Evolutionary conservation across 2,329 filamentous ascomycete genomes (phyloP).

Genomic region (Diaporthe sp.): DNA sequence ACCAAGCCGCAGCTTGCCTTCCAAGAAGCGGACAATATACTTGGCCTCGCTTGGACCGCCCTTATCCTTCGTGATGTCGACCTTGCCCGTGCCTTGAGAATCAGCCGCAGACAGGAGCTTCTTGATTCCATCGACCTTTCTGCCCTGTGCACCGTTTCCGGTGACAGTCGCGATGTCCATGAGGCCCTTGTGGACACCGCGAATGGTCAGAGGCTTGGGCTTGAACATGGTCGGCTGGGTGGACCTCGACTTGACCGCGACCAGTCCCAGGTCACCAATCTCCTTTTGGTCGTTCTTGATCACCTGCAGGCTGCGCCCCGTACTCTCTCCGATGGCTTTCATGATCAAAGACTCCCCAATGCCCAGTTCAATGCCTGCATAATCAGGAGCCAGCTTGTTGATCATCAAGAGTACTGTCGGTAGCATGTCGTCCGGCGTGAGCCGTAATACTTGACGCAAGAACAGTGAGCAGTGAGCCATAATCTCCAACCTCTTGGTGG

Average conservation of each 20-base stretch:
- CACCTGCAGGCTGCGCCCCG: constrained; percentile 85
- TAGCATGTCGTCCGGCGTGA: constrained; percentile 89
- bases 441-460: constrained; percentile 89
- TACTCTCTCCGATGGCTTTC: constrained; percentile 97
- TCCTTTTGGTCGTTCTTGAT: constrained; percentile 97
- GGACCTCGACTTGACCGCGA: constrained; percentile 93
- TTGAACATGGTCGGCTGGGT: constrained; percentile 99
- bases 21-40: constrained; percentile 90
- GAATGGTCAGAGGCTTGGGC: constrained; percentile 88
- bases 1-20: constrained; percentile 92
- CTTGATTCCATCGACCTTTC: constrained; percentile 95
- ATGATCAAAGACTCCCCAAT: constrained; percentile 98
- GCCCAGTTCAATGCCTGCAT: constrained; percentile 95
- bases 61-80: constrained; percentile 92
- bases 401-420: constrained; percentile 95
- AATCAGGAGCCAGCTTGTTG: constrained; percentile 97
- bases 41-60: constrained; percentile 96
- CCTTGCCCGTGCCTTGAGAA: constrained; percentile 76
- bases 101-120: constrained; percentile 95
- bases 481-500: constrained; percentile 89
- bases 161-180: constrained; percentile 89
- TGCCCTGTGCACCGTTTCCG: constrained; percentile 87
- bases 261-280: constrained; percentile 93
- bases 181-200: constrained; percentile 86
- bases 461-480: constrained; percentile 90